A percentile compares a stretch with the other conserved stretches of the same genome.
These are phyloP conservation scores for Cyclostephanos invisitatus DNA, from an alignment of 108 stramenopile species.

Conservation along the genomic window DNA sequence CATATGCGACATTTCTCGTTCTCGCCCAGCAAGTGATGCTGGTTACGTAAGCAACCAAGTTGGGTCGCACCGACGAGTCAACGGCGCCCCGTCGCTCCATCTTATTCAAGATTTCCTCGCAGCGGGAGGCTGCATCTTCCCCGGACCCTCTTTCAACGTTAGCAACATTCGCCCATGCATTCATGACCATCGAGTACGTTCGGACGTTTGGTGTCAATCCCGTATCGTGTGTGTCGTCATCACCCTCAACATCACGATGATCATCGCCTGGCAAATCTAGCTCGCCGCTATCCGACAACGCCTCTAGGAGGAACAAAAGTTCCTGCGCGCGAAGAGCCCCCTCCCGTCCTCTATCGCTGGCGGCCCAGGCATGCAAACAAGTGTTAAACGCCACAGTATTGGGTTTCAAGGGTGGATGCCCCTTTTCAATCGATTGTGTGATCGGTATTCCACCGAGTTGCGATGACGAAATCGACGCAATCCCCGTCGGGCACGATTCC, in stretches of 20 bases:
- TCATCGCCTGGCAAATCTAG: constrained; percentile 36
- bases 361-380: constrained; percentile 47
- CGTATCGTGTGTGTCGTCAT: constrained; percentile 23
- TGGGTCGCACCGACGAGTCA: constrained; percentile 34
- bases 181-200: constrained; percentile 54
- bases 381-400: constrained; percentile 56
- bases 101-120: constrained; percentile 35
- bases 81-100: constrained; percentile 38
- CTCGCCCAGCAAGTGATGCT: constrained; percentile 39
- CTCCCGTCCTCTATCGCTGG: constrained; percentile 17
- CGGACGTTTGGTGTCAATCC: constrained; percentile 46
- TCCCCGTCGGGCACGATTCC: background rate
- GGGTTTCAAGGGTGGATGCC: constrained; percentile 27
- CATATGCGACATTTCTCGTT: constrained; percentile 14
- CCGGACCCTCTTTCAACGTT: constrained; percentile 22
- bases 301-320: constrained; percentile 42
- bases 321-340: constrained; percentile 56
- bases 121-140: constrained; percentile 37
- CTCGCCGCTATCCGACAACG: constrained; percentile 36
- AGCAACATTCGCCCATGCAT: constrained; percentile 55
- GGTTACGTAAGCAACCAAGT: constrained; percentile 37
- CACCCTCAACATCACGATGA: background rate
- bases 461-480: background rate
- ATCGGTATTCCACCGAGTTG: background rate
- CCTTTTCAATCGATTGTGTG: background rate